Conservation (phyloP, 805 yeast species). For the Kuraishia capsulata region DNA sequence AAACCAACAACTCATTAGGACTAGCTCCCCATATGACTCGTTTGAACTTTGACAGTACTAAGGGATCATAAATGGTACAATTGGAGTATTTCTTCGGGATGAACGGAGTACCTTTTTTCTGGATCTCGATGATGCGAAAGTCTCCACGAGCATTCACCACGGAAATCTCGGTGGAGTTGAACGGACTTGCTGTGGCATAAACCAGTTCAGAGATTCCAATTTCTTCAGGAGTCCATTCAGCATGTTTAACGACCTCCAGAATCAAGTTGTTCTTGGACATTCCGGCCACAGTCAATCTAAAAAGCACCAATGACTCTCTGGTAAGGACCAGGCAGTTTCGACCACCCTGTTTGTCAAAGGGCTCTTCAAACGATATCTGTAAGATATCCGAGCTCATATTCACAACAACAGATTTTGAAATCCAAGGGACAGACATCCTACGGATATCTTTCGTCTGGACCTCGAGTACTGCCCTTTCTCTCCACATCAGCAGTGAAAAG, state of each 20-base stretch:
- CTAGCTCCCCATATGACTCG: conserved; percentile 35
- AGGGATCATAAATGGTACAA: conserved; percentile 27
- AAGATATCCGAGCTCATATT: neutral
- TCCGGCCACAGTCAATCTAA: neutral
- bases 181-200: conserved; percentile 36
- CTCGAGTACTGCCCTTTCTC: neutral
- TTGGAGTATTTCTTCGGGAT: neutral
- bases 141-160: conserved; percentile 45
- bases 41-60: conserved; percentile 50
- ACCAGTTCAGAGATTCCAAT: neutral
- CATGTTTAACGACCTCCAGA: neutral
- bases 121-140: conserved; percentile 30
- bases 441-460: neutral
- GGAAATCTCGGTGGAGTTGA: conserved; percentile 26
- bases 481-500: neutral
- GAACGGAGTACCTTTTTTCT: neutral
- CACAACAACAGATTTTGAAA: neutral
- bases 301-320: neutral
- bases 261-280: neutral
- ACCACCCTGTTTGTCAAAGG: neutral
- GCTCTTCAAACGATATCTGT: neutral
- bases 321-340: neutral
- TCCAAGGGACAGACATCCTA: neutral
- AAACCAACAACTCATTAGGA: conserved; percentile 18
- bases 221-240: neutral